Percentiles rank a stretch among this genome's conserved stretches.
phyloP scores from a whole-genome alignment of 1,284 basidiomycete species.

The Fomes fomentarius region DNA sequence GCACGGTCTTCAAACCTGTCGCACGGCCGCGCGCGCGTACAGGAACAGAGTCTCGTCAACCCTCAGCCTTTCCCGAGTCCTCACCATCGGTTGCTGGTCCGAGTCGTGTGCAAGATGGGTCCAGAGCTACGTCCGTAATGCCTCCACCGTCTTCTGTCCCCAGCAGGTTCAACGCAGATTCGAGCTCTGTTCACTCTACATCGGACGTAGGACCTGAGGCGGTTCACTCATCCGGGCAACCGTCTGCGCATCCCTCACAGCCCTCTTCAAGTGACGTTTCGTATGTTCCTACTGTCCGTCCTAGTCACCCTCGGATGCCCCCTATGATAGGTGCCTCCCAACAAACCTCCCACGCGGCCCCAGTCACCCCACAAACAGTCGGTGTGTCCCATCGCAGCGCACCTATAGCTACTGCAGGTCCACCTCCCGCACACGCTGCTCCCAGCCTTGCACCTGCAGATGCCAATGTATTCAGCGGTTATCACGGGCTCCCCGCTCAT shows the following conservation, averaged over 20 bases:
- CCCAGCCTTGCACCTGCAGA: not conserved
- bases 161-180: conserved; percentile 2
- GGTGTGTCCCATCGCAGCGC: not conserved
- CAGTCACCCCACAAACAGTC: conserved; percentile 1
- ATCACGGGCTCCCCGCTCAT: not conserved
- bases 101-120: conserved; percentile 3
- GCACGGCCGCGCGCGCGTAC: conserved; percentile 54
- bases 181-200: not conserved
- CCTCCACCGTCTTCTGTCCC: conserved; percentile 28
- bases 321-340: conserved; percentile 15
- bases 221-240: not conserved
- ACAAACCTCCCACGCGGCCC: not conserved
- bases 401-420: not conserved
- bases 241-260: not conserved
- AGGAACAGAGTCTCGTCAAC: conserved; percentile 38
- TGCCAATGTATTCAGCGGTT: not conserved
- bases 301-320: conserved; percentile 8
- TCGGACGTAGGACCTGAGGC: not conserved
- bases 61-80: conserved; percentile 39
- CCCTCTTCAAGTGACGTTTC: not conserved
- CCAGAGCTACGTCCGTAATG: conserved; percentile 14
- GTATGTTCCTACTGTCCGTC: not conserved
- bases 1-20: conserved; percentile 68
- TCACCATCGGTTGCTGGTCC: conserved; percentile 2
- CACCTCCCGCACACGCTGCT: not conserved